phyloP scores from a whole-genome alignment of 2,329 filamentous ascomycete genomes.

The Scopulariopsis brevicaulis region DNA sequence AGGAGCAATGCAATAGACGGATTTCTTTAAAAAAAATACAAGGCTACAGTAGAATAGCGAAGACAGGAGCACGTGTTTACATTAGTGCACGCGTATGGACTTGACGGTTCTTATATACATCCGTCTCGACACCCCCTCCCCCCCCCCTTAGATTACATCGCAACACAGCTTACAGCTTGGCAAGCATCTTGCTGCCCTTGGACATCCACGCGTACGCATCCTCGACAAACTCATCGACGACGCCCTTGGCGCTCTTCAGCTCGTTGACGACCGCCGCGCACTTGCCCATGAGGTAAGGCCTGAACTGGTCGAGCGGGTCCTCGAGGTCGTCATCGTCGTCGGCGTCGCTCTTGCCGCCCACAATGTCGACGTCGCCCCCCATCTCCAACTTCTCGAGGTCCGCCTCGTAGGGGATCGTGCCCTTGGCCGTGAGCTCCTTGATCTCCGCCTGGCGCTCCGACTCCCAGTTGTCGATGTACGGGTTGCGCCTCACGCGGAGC shows the following conservation, averaged over 20 bases:
- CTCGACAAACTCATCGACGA: conserved; percentile 86
- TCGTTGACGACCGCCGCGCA: conserved; percentile 89
- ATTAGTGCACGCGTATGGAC: neutral
- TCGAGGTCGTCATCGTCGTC: conserved; percentile 54
- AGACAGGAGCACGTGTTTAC: neutral
- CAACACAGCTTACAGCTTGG: conserved; percentile 49
- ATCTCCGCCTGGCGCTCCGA: conserved; percentile 83
- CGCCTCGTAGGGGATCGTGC: conserved; percentile 84
- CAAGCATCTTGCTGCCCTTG: conserved; percentile 54
- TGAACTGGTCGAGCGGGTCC: conserved; percentile 81
- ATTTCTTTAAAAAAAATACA: neutral
- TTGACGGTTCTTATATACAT: neutral
- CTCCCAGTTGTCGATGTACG: conserved; percentile 95
- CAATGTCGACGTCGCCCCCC: conserved; percentile 51
- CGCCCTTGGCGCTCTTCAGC: conserved; percentile 79
- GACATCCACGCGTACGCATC: conserved; percentile 66
- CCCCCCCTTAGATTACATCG: neutral
- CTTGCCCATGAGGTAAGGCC: conserved; percentile 94
- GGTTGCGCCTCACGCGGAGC: conserved; percentile 83
- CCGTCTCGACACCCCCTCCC: neutral
- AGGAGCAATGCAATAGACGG: neutral
- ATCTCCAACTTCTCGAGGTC: conserved; percentile 66
- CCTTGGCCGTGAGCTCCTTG: conserved; percentile 80
- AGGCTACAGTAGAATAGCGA: neutral
- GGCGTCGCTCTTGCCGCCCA: conserved; percentile 54